phyloP scores from a whole-genome alignment of 768 basidiomycete species.

The Rhodotorula graminis region DNA sequence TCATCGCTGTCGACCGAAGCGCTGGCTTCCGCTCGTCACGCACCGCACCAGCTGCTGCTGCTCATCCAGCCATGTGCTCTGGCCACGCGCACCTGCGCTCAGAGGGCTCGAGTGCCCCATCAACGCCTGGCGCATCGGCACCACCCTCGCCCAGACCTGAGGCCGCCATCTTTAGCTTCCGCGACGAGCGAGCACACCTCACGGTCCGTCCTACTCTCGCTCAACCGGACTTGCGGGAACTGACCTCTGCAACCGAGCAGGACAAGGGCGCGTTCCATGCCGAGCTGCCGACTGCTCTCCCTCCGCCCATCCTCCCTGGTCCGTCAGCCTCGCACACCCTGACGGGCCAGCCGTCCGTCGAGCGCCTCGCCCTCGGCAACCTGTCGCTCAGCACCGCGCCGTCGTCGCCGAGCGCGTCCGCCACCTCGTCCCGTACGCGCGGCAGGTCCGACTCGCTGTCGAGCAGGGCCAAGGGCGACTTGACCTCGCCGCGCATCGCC shows the following conservation, averaged over 20 bases:
- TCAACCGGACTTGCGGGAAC: neutral
- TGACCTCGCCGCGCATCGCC: slow-evolving; percentile 33
- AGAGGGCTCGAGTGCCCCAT: neutral
- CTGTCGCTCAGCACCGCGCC: neutral
- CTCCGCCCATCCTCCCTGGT: neutral
- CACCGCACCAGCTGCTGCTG: too few species aligned
- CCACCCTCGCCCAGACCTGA: neutral
- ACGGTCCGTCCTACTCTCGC: neutral
- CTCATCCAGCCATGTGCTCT: neutral
- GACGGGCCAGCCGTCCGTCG: slow-evolving; percentile 12
- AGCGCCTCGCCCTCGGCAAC: slow-evolving; percentile 15
- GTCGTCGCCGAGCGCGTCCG: neutral
- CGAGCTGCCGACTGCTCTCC: slow-evolving; percentile 25
- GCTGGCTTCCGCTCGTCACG: too few species aligned
- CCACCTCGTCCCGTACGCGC: neutral
- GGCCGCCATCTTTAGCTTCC: slow-evolving; percentile 8
- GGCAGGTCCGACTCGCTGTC: slow-evolving; percentile 9
- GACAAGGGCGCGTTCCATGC: slow-evolving; percentile 30
- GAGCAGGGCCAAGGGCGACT: slow-evolving; percentile 12
- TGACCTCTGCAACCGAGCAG: neutral
- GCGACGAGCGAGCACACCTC: slow-evolving; percentile 26
- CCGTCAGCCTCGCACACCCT: neutral
- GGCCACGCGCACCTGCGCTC: neutral
- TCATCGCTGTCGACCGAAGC: too few species aligned
- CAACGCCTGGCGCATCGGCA: neutral